These are phyloP conservation scores for Vararia minispora DNA, from an alignment of 768 basidiomycete genomes.

Conservation along the genomic window DNA sequence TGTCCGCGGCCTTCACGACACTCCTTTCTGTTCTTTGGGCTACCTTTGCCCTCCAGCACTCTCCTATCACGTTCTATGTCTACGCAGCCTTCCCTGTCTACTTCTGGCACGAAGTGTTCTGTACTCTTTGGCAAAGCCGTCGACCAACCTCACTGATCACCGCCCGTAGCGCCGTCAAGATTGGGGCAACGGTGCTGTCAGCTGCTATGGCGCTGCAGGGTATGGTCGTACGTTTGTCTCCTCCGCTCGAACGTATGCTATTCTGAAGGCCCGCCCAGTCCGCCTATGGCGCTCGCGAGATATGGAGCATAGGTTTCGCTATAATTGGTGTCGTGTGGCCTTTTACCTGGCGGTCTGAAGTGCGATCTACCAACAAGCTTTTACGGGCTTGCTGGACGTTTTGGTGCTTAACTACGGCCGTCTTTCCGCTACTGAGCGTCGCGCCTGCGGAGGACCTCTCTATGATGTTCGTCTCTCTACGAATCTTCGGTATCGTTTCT, in stretches of 20 bases:
- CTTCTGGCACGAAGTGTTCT: slow-evolving; percentile 55
- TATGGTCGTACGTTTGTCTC: slow-evolving; percentile 53
- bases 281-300: slow-evolving; percentile 58
- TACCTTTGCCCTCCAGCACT: slow-evolving; percentile 49
- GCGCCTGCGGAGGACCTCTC: slow-evolving; percentile 55
- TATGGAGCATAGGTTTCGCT: slow-evolving; percentile 62
- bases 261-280: slow-evolving; percentile 25
- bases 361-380: slow-evolving; percentile 17
- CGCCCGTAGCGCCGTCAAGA: no score
- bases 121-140: slow-evolving; percentile 1
- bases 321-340: slow-evolving; percentile 62
- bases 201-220: slow-evolving; percentile 39
- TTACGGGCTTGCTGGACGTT: slow-evolving; percentile 31
- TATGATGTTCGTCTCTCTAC: slow-evolving; percentile 43
- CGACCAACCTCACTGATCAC: no score
- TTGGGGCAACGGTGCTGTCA: slow-evolving; percentile 16
- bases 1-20: slow-evolving; percentile 19
- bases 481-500: background rate
- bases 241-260: background rate
- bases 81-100: slow-evolving; percentile 68
- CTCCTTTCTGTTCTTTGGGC: slow-evolving; percentile 28
- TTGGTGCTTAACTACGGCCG: slow-evolving; percentile 40
- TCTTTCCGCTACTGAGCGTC: slow-evolving; percentile 66
- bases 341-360: slow-evolving; percentile 32
- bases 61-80: slow-evolving; percentile 63